phyloP scores from a whole-genome alignment of 139 green algal species.

The Chlamydomonas sp. region DNA sequence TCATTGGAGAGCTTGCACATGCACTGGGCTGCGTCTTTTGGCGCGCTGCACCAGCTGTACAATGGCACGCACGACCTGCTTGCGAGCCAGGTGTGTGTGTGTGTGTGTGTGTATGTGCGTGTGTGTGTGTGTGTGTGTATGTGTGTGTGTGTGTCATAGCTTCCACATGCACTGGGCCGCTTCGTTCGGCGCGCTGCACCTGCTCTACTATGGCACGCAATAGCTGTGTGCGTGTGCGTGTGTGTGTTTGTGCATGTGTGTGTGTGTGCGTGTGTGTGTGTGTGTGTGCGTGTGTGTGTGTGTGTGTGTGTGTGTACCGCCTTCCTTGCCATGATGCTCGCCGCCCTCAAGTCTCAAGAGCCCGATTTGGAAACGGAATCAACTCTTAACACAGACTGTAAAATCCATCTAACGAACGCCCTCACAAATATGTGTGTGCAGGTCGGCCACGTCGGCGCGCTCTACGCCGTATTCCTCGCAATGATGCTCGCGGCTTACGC shows the following conservation, averaged over 20 bases:
- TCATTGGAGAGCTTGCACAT: conserved; percentile 49
- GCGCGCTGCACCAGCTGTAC: conserved; percentile 76
- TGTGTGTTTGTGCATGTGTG: too few species aligned
- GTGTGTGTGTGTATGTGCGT: too few species aligned
- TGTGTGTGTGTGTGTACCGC: too few species aligned
- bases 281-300: too few species aligned
- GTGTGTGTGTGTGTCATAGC: too few species aligned
- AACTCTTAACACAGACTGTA: neutral
- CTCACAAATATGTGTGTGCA: too few species aligned
- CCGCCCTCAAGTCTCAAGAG: too few species aligned
- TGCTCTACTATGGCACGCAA: conserved; percentile 84
- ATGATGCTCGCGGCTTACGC: conserved; percentile 84
- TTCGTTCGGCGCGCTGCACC: conserved; percentile 76
- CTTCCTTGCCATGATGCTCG: too few species aligned
- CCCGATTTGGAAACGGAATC: too few species aligned
- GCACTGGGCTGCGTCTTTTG: conserved; percentile 71
- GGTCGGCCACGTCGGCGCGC: conserved; percentile 88
- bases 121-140: too few species aligned
- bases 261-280: too few species aligned
- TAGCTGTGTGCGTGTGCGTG: conserved; percentile 88
- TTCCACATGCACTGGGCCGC: conserved; percentile 66
- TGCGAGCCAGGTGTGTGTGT: conserved; percentile 41
- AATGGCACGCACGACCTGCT: conserved; percentile 96
- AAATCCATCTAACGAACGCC: too few species aligned
- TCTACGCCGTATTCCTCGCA: conserved; percentile 90